Conservation (phyloP, 805 yeast genomes). For the Metschnikowia lunata region DNA sequence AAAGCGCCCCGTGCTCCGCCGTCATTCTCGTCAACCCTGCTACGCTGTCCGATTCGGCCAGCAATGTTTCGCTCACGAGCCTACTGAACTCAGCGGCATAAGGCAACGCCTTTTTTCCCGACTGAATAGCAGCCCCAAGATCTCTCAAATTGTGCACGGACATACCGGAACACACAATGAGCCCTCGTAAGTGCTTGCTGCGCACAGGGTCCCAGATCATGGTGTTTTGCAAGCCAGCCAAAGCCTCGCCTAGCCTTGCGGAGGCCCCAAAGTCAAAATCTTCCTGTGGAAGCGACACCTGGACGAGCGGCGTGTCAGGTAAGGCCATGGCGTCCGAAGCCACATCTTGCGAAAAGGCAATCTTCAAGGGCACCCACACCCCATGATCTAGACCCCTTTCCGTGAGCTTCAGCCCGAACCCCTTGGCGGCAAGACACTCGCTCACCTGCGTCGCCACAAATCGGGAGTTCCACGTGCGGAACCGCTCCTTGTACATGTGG, state of each 20-base stretch:
- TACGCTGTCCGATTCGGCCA: constrained; percentile 29
- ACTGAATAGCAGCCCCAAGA: constrained; percentile 24
- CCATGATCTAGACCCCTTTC: constrained; percentile 81
- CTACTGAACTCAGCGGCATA: constrained; percentile 53
- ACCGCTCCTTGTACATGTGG: constrained; percentile 58
- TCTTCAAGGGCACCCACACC: constrained; percentile 74
- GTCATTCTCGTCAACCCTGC: constrained; percentile 35
- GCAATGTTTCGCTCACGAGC: constrained; percentile 36
- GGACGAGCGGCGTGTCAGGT: constrained; percentile 44
- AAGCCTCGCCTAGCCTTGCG: constrained; percentile 51
- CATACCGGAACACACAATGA: constrained; percentile 70
- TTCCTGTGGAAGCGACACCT: constrained; percentile 44
- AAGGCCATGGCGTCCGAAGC: constrained; percentile 25
- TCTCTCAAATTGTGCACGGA: constrained; percentile 73
- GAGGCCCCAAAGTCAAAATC: constrained; percentile 39
- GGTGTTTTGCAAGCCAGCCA: constrained; percentile 48
- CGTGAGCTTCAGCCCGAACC: constrained; percentile 42
- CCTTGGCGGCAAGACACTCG: constrained; percentile 35
- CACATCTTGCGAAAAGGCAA: constrained; percentile 43
- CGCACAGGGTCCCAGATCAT: constrained; percentile 27
- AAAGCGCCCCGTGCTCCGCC: constrained; percentile 24
- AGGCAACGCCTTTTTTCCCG: constrained; percentile 28
- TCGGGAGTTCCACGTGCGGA: constrained; percentile 46
- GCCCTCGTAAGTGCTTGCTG: constrained; percentile 25
- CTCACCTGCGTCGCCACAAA: constrained; percentile 44